Base-by-base conservation (phyloP, 108 stramenopile genomes). In the Pseudonitzschia multiseries region DNA sequence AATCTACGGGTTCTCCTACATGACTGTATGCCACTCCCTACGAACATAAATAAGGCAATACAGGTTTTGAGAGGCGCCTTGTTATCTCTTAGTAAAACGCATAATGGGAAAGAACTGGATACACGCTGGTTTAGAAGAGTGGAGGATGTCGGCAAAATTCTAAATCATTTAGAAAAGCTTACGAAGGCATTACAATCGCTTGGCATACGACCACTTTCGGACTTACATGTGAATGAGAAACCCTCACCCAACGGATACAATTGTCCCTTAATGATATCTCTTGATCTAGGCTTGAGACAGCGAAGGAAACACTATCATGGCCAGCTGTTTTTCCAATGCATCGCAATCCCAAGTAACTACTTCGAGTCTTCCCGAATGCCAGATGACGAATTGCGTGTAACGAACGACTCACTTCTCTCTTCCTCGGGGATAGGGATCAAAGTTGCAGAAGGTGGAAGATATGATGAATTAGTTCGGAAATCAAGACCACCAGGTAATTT, bases 401-500 rank as follows among this genome's bases (percentile, higher is more conserved):
- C 36, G 52, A 75, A 66, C 13, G 72, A 60, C 57, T 79, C 51
- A 15, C 40, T 56, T 33, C 59, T 82, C 20, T 76, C 64, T 17
- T 60, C 64, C 10, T 65, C 75, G 36, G 86, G 79, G 10, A 78
- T 73, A 61, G 87, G 85, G 27, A 77, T 83, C 21, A 84, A 86
- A 68, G 57, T 93, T 27, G 90, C 89, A 26, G 90, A 91, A 67
- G 93, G 93, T 17, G 93, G 90, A 17, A 65, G 89, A 44, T 92
- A 85, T 46, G 87, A 85, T 59, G 85, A 87, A 50, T 66, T 86
- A 10, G 84, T 81, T 15, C 64, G 87, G 48, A 84, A 77, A 36
- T 84, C 74, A 70, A 79, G 89, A 10, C 93, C 93, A 21, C 93
- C 93, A 50, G 93, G 93, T 43, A 90, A 89, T 70, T 87, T 93